Evolutionary conservation across 2,329 filamentous ascomycete genomes (phyloP), one percentile per base, ranked within the genome.

Genomic region (Pseudocercospora vitis): DNA sequence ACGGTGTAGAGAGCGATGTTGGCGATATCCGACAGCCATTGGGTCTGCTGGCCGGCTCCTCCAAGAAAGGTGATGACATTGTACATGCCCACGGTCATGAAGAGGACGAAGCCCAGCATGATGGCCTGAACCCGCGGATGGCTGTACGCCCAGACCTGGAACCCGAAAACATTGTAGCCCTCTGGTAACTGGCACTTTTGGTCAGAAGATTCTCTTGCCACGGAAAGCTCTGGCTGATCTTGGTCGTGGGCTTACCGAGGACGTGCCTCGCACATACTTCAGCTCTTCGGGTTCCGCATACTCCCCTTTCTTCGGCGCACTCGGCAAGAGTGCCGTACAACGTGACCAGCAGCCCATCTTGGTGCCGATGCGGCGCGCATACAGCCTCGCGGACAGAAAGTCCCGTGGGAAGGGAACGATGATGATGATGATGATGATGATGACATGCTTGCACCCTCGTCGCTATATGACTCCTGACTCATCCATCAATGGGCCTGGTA

Each of bases 51-150:
- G 5, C 48, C 48, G 8, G 48, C 48, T 14, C 48, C 48, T 6
- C 48, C 48, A 21, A 50, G 33, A 35, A 50, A 50, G 8, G 48
- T 50, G 9, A 50, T 50, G n/a, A 50, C 48, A 24, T 50, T 50
- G 48, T 50, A 50, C 48, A 50, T 50, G 21, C 48, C 48, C 7
- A 50, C 48, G 5, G 48, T 50, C 48, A 50, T 42, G 48, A 50
- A 50, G n/a, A 50, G 33, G 5, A 50, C 35, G 14, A 14, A 19
- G 14, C 48, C 48, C 12, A 50, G 48, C 48, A 50, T 50, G 35
- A 37, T 39, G n/a, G 48, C 48, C 42, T 50, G 48, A 14, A 42
- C 18, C 11, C 48, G 32, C 5, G 48, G 48, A 8, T 50, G 48
- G n/a, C 21, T 40, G 48, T 50, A 50, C 21, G 48, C 32, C 9